These are phyloP conservation scores for Lumnitzera racemosa DNA, from an alignment of 345 rosid species.

Conservation along the genomic window DNA sequence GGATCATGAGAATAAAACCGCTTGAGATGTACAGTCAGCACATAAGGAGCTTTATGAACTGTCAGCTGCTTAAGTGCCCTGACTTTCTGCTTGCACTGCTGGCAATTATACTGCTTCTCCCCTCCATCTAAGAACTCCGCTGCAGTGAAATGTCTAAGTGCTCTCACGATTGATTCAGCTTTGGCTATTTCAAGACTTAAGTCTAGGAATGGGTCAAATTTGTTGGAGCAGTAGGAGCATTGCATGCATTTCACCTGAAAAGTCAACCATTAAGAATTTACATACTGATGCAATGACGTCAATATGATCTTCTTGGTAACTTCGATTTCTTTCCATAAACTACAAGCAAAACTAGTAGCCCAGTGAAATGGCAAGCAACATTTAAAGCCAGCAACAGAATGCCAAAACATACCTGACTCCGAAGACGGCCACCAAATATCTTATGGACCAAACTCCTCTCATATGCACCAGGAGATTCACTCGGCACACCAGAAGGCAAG, in stretches of 20 bases:
- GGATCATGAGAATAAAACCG: constrained; percentile 77
- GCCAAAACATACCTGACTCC: constrained; percentile 62
- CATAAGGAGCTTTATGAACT: constrained; percentile 78
- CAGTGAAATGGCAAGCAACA: not conserved
- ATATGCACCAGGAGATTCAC: constrained; percentile 83
- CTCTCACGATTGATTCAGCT: constrained; percentile 71
- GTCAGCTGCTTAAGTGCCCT: constrained; percentile 80
- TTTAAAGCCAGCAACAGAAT: too few relatives aligned
- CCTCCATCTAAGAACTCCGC: constrained; percentile 82
- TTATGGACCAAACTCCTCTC: constrained; percentile 91
- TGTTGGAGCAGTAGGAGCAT: constrained; percentile 73
- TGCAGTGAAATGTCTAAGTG: constrained; percentile 71
- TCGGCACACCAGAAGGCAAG: constrained; percentile 89
- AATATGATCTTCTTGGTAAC: not conserved
- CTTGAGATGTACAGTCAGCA: constrained; percentile 77
- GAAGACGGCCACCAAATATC: constrained; percentile 89
- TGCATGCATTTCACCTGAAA: constrained; percentile 70
- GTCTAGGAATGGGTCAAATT: constrained; percentile 83
- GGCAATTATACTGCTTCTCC: constrained; percentile 82
- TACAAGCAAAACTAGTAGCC: not conserved
- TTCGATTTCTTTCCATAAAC: not conserved
- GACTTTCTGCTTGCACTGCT: constrained; percentile 83
- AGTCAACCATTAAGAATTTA: not conserved
- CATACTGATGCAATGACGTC: not conserved
- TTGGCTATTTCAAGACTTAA: constrained; percentile 77